These are phyloP conservation scores for Venturia carpophila DNA, from an alignment of 2,329 filamentous ascomycete genomes.

Conservation along the genomic window DNA sequence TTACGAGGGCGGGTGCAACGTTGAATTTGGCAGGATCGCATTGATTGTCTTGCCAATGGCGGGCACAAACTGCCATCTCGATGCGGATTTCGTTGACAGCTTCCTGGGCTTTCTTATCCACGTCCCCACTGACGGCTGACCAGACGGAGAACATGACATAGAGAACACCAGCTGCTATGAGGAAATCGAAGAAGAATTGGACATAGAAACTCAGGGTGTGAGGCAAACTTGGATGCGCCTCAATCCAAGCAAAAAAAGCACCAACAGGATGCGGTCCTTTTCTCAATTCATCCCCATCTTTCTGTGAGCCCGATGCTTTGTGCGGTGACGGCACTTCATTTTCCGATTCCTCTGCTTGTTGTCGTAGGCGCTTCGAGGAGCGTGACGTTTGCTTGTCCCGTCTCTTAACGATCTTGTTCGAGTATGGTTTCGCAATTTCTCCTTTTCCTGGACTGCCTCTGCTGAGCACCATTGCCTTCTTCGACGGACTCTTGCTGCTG, in stretches of 20 bases:
- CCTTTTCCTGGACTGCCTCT: slow-evolving; percentile 29
- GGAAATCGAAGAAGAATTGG: slow-evolving; percentile 52
- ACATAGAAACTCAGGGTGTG: slow-evolving; percentile 59
- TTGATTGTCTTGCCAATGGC: slow-evolving; percentile 66
- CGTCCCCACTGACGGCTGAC: slow-evolving; percentile 63
- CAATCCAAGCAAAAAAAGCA: slow-evolving; percentile 53
- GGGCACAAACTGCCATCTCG: slow-evolving; percentile 65
- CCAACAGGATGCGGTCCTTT: slow-evolving; percentile 23
- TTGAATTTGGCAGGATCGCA: slow-evolving; percentile 57
- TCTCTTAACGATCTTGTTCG: slow-evolving; percentile 32
- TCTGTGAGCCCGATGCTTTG: neutral
- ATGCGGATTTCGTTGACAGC: slow-evolving; percentile 61
- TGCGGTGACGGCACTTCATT: slow-evolving; percentile 15
- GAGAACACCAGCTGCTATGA: slow-evolving; percentile 34
- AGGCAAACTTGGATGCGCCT: slow-evolving; percentile 57
- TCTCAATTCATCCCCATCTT: neutral
- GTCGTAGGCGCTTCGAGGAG: slow-evolving; percentile 22
- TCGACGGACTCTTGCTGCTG: slow-evolving; percentile 24
- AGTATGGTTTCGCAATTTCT: slow-evolving; percentile 29
- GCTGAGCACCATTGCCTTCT: slow-evolving; percentile 23
- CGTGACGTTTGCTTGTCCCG: slow-evolving; percentile 26
- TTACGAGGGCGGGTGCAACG: slow-evolving; percentile 60
- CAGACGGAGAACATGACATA: slow-evolving; percentile 65
- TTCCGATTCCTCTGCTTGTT: slow-evolving; percentile 20
- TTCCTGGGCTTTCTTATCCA: slow-evolving; percentile 62